phyloP scores from a whole-genome alignment of 176 grass and related monocot species.

The Triticum urartu region DNA sequence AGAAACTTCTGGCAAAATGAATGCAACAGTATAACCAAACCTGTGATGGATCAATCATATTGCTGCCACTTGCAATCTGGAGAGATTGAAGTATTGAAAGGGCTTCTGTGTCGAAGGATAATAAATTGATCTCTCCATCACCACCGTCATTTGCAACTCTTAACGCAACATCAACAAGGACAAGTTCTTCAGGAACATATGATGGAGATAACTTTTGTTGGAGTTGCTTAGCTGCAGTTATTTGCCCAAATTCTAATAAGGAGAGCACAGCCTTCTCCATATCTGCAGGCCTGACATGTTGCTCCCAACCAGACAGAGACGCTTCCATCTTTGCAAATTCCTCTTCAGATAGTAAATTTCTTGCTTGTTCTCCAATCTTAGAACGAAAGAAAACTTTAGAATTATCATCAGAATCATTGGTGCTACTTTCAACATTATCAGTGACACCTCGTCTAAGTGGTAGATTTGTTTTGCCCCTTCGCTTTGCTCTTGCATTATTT shows the following conservation, averaged over 20 bases:
- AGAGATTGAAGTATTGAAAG: constrained; percentile 58
- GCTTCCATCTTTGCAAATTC: constrained; percentile 71
- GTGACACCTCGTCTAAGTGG: constrained; percentile 49
- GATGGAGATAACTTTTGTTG: constrained; percentile 91
- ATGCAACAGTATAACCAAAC: constrained; percentile 48
- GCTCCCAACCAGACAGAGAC: constrained; percentile 84
- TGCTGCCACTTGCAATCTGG: constrained; percentile 34
- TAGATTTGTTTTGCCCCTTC: constrained; percentile 63
- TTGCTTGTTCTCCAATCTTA: constrained; percentile 52
- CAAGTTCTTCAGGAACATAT: constrained; percentile 79
- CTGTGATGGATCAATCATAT: constrained; percentile 66
- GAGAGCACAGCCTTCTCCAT: constrained; percentile 96
- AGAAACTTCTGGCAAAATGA: constrained; percentile 16
- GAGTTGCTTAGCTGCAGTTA: constrained; percentile 93
- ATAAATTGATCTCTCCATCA: constrained; percentile 61
- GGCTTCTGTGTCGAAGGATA: constrained; percentile 46
- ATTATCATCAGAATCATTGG: constrained; percentile 56
- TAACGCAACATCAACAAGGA: constrained; percentile 80
- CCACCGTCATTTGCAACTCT: constrained; percentile 62
- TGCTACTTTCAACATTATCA: constrained; percentile 56
- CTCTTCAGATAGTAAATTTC: constrained; percentile 52
- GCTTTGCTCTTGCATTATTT: constrained; percentile 62
- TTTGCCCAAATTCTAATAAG: constrained; percentile 95
- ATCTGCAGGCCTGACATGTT: constrained; percentile 83
- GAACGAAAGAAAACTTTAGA: constrained; percentile 36